These are phyloP conservation scores for Cephaloascus fragrans DNA, from an alignment of 805 yeast species.

Conservation along the genomic window DNA sequence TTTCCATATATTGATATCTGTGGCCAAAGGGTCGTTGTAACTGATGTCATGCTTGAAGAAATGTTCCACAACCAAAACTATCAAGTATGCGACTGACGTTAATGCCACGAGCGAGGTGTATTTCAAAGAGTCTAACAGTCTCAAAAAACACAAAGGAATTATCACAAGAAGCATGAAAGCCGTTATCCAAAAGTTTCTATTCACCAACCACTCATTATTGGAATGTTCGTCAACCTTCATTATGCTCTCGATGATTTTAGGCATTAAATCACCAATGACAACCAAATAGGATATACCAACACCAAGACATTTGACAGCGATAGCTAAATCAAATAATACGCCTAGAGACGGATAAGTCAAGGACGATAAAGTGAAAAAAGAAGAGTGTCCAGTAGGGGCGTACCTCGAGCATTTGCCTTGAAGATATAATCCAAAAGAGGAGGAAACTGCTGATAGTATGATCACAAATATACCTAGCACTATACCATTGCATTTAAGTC, in stretches of 20 bases:
- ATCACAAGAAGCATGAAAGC: constrained; percentile 34
- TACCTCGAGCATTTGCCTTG: constrained; percentile 50
- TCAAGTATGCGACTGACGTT: constrained; percentile 69
- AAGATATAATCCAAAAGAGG: constrained; percentile 51
- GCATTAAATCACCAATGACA: constrained; percentile 64
- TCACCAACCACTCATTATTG: constrained; percentile 10
- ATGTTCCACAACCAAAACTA: constrained; percentile 66
- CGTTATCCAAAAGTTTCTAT: constrained; percentile 54
- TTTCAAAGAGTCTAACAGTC: constrained; percentile 71
- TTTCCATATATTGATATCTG: constrained; percentile 32
- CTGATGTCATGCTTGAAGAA: constrained; percentile 48
- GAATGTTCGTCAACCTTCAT: constrained; percentile 9
- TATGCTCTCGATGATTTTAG: constrained; percentile 35
- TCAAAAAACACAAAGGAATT: constrained; percentile 63
- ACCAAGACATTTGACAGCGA: constrained; percentile 64
- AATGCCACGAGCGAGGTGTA: constrained; percentile 81
- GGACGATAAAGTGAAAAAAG: constrained; percentile 55
- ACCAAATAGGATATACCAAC: constrained; percentile 60
- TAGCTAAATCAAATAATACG: constrained; percentile 56
- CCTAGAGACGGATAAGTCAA: constrained; percentile 52
- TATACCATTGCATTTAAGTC: constrained; percentile 42
- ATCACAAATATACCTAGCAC: constrained; percentile 30
- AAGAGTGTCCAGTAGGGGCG: constrained; percentile 48
- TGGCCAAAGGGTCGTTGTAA: constrained; percentile 12
- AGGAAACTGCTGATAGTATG: constrained; percentile 32